Evolutionary conservation across 176 grass and related monocot genomes (phyloP), one percentile per base, ranked within the genome.

Genomic region (Luzula sylvatica): DNA sequence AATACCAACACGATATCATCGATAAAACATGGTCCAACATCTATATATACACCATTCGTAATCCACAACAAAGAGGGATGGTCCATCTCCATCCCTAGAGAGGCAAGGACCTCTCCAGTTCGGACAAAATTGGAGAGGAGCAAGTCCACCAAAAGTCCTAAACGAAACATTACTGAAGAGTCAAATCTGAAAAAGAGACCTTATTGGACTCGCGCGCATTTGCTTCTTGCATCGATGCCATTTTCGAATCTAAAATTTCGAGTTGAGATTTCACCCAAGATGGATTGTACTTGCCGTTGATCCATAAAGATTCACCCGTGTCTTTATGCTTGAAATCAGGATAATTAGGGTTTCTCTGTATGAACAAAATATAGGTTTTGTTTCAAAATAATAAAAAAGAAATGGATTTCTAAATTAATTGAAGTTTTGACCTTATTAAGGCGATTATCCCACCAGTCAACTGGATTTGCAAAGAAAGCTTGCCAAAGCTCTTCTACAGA

Each of bases 401-500:
- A 35, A 35, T 4, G 30, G 30, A 35, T 35, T 35, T 1, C 9
- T 35, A 35, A 7, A 7, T 35, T 35, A 35, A 7, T 35, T 35
- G 9, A n/a, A n/a, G 9, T 35, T 29, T 4, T 18, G 15, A 98
- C 92, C 92, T 98, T 98, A 52, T 68, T 89, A 66, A 48, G 78
- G 77, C 92, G 88, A 65, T 98, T 98, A 77, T 98, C 92, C 92
- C 85, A 98, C 92, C 92, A 98, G 6, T 87, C 92, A 52, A 86
- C 28, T 25, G 92, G 92, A 56, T 86, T 98, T 53, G 81, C 72
- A 49, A 98, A 98, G 68, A 90, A 98, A 2, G 92, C 92, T 70
- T 90, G 85, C 92, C 92, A 98, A 15, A 88, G 56, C 69, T 82
- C 55, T 82, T 86, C 81, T 63, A 53, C 67, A 65, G 81, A 74